Conservation (phyloP, 257 asterid genomes). For the Penstemon davidsonii region DNA sequence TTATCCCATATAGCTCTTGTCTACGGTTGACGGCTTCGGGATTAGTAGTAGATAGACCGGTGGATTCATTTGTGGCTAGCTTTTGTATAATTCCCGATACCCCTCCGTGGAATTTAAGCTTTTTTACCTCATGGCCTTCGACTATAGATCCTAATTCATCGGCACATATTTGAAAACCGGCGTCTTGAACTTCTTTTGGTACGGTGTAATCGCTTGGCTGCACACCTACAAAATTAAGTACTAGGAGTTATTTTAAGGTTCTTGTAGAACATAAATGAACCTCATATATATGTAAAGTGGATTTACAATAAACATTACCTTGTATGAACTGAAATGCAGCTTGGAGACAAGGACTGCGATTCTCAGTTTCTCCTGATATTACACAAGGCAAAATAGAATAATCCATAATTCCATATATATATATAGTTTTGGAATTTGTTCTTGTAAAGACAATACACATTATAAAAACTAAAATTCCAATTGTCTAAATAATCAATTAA, state of each 20-base stretch:
- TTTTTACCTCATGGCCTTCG: constrained; percentile 80
- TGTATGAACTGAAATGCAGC: constrained; percentile 91
- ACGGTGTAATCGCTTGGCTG: constrained; percentile 72
- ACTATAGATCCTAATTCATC: constrained; percentile 87
- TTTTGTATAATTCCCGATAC: constrained; percentile 53
- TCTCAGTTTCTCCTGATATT: constrained; percentile 77
- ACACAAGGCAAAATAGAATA: not conserved
- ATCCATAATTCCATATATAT: constrained; percentile 13
- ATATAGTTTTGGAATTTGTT: too few species aligned
- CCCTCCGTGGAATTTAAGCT: constrained; percentile 74
- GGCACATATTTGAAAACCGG: constrained; percentile 82
- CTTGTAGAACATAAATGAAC: not conserved
- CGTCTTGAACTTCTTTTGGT: constrained; percentile 63
- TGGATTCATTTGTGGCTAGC: constrained; percentile 52
- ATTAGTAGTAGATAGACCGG: constrained; percentile 54
- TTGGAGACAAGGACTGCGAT: constrained; percentile 88
- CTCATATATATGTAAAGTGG: not conserved
- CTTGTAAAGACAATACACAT: too few species aligned
- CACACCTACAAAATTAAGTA: constrained; percentile 50
- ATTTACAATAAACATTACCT: constrained; percentile 43
- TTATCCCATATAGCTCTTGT: constrained; percentile 57
- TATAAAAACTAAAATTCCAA: not conserved
- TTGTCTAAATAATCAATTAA: too few species aligned
- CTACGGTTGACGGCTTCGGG: constrained; percentile 48
- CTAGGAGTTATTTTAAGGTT: constrained; percentile 8